Conservation (phyloP, 2,329 filamentous ascomycete genomes). For the Aureobasidium sp. region DNA sequence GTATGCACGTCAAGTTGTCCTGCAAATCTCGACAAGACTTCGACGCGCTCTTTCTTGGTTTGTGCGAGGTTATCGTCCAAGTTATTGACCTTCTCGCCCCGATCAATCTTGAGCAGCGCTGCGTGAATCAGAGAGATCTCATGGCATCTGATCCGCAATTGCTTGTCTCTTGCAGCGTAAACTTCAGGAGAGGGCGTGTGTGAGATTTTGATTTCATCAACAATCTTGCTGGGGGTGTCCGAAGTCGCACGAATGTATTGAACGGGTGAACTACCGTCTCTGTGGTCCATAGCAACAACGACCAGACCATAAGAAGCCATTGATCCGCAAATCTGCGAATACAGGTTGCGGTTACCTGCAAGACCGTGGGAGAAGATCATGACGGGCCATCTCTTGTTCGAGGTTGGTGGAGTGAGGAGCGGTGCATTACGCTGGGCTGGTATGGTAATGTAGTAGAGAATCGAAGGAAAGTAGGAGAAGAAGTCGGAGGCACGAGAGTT, state of each 20-base stretch:
- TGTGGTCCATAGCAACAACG: slow-evolving; percentile 74
- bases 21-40: slow-evolving; percentile 52
- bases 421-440: slow-evolving; percentile 66
- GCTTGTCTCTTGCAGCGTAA: slow-evolving; percentile 59
- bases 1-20: slow-evolving; percentile 59
- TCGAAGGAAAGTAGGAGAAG: slow-evolving; percentile 37
- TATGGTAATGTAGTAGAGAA: slow-evolving; percentile 63
- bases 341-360: slow-evolving; percentile 72
- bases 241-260: slow-evolving; percentile 59
- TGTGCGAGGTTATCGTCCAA: slow-evolving; percentile 36
- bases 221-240: slow-evolving; percentile 31
- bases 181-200: slow-evolving; percentile 61
- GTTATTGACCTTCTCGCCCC: slow-evolving; percentile 42
- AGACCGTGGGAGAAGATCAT: slow-evolving; percentile 83
- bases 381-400: slow-evolving; percentile 62
- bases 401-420: slow-evolving; percentile 44
- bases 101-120: slow-evolving; percentile 59
- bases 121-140: slow-evolving; percentile 67
- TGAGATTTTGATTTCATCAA: slow-evolving; percentile 42
- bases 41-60: slow-evolving; percentile 30
- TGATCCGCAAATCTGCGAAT: slow-evolving; percentile 74
- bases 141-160: slow-evolving; percentile 70
- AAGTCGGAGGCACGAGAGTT: slow-evolving; percentile 41
- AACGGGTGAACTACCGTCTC: slow-evolving; percentile 73
- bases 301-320: slow-evolving; percentile 75